Base-by-base conservation (phyloP, 345 rosid species). In the Melaleuca alternifolia region DNA sequence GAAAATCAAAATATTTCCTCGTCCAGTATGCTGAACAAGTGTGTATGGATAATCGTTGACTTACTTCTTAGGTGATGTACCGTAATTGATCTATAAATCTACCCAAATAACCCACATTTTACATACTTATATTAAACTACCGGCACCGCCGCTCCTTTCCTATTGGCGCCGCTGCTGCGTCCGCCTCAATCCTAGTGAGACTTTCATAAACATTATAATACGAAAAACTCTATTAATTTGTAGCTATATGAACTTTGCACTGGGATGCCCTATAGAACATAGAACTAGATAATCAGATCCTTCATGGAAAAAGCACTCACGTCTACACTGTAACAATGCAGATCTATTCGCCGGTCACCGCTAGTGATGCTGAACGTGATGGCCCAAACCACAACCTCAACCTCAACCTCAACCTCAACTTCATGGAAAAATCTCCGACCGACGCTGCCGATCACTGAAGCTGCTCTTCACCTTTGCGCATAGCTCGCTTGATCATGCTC, bases 61-160 rank as follows among this genome's bases (percentile, higher is more conserved):
- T 9, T 56, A 13, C 61, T 56, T 56, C 61, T 10, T 23, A 56
- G 23, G 10, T 0, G 28, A 56, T 24, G n/a, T n/a, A n/a, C n/a
- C n/a, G n/a, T n/a, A n/a, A n/a, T n/a, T n/a, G n/a, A n/a, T n/a
- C n/a, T n/a, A n/a, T n/a, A n/a, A n/a, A n/a, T n/a, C n/a, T n/a
- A n/a, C n/a, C n/a, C n/a, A n/a, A n/a, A n/a, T n/a, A n/a, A n/a
- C n/a, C n/a, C n/a, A n/a, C n/a, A n/a, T n/a, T n/a, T n/a, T n/a
- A n/a, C n/a, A n/a, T n/a, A n/a, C n/a, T n/a, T n/a, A n/a, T n/a
- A n/a, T n/a, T n/a, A n/a, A n/a, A n/a, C n/a, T n/a, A n/a, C n/a
- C n/a, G 26, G 5, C n/a, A 0, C 59, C 0, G 5, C 8, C 4
- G 8, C 23, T 1, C 8, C 3, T 2, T 0, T 54, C 10, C 14